Conservation (phyloP, 2,329 filamentous ascomycete genomes). For the Nigrospora oryzae region DNA sequence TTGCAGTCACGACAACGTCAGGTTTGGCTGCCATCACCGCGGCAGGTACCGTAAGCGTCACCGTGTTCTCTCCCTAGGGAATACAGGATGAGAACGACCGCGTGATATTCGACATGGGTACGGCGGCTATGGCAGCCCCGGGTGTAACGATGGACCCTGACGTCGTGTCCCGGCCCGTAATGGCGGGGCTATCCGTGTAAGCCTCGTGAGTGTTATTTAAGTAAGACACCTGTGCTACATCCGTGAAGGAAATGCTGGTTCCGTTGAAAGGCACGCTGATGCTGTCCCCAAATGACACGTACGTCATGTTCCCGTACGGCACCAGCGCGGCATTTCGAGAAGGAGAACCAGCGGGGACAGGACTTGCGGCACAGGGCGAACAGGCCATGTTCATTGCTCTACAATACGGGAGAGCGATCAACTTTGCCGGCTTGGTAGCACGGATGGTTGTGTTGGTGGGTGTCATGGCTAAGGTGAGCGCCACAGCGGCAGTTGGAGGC, state of each 20-base stretch:
- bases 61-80: conserved; percentile 17
- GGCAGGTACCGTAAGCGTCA: conserved; percentile 24
- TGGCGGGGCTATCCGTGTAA: neutral
- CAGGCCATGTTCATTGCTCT: conserved; percentile 19
- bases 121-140: neutral
- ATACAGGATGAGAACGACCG: conserved; percentile 23
- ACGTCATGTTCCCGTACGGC: neutral
- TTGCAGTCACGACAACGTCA: conserved; percentile 7
- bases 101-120: conserved; percentile 19
- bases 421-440: conserved; percentile 20
- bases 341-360: too few relatives aligned
- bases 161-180: neutral
- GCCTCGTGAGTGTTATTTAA: neutral
- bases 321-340: too few relatives aligned
- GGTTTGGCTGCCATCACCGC: conserved; percentile 7
- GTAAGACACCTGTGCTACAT: too few relatives aligned
- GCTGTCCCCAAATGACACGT: neutral
- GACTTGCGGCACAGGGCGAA: conserved; percentile 5
- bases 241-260: too few relatives aligned
- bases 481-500: conserved; percentile 1
- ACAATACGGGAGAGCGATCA: conserved; percentile 22
- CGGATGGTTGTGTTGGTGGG: conserved; percentile 25
- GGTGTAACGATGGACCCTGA: neutral
- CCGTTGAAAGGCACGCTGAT: neutral
- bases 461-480: conserved; percentile 15